Evolutionary conservation across 768 basidiomycete genomes (phyloP), one percentile per base, ranked within the genome.

Genomic region (Pulveroboletus sp.): DNA sequence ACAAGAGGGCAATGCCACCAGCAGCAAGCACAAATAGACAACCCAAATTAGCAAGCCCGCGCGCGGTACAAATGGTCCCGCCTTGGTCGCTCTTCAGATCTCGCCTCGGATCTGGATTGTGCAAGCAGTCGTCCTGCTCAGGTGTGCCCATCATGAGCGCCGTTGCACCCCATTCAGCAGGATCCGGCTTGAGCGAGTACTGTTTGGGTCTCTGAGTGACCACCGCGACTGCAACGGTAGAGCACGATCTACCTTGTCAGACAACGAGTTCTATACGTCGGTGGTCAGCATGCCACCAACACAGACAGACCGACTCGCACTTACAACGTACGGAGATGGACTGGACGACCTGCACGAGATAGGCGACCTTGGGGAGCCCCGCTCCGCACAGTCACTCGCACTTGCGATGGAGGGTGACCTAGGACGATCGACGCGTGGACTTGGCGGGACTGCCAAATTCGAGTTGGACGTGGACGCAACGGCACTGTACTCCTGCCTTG

Each of bases 31-130:
- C 49, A 47, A 78, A 64, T 12, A 90, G 71, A 60, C 83, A 89
- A 0, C 86, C 80, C 3, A 85, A 71, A 59, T 90, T 90, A 3
- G 73, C 73, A 39, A 87, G 56, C 8, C 86, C 88, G 51, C 87
- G 73, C 9, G 62, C 43, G 15, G 85, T 85, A 49, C 80, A 79
- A 44, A 89, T 73, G 42, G 73, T 70, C 2, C 84, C 84, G 8
- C 80, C 77, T 35, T 60, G 64, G 61, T 85, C 81, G n/a, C 72
- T 74, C 57, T 73, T 74, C 39, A 72, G 61, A 54, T 84, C 79
- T 17, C 78, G 72, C 30, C 61, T 70, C 4, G 81, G 78, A 63
- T 83, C 77, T 0, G 85, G 85, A 55, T 79, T 81, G 58, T 86
- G 85, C 3, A 86, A 72, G 43, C 73, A 67, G 58, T 86, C 85